A percentile compares a stretch with the other conserved stretches of the same genome.
Evolutionary conservation across 805 yeast genomes (phyloP).

Genomic region (Metschnikowia bowlesiae): DNA sequence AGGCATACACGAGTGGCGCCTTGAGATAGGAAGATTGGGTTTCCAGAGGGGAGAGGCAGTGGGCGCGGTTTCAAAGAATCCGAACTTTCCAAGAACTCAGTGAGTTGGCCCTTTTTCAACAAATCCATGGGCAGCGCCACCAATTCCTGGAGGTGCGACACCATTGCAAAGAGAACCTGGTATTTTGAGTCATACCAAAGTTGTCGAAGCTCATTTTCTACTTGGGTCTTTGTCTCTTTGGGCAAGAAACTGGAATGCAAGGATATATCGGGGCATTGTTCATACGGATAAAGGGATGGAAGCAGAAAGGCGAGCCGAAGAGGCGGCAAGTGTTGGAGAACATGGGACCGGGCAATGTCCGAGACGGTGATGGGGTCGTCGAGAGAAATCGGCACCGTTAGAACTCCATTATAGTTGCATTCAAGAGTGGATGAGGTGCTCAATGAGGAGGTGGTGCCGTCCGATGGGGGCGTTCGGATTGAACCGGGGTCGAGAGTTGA

Average conservation of each 20-base stretch:
- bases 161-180: constrained; percentile 38
- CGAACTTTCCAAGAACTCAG: no score
- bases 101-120: background rate
- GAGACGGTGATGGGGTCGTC: background rate
- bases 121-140: background rate
- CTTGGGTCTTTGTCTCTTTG: constrained; percentile 5
- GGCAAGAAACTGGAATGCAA: constrained; percentile 32
- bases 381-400: constrained; percentile 8
- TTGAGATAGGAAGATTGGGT: background rate
- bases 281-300: constrained; percentile 34
- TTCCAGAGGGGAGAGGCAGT: constrained; percentile 6
- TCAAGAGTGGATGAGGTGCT: no score
- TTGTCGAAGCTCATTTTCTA: constrained; percentile 17
- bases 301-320: constrained; percentile 25
- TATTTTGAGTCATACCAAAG: constrained; percentile 36
- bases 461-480: no score
- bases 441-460: no score
- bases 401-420: constrained; percentile 6
- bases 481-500: no score
- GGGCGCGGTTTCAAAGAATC: no score
- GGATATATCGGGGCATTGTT: constrained; percentile 20
- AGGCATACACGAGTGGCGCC: background rate
- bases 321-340: constrained; percentile 29
- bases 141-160: constrained; percentile 32
- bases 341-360: background rate